A percentile compares a stretch with the other conserved stretches of the same genome.
Conservation (phyloP, 2,329 filamentous ascomycete genomes). For the Aspergillus vadensis region DNA sequence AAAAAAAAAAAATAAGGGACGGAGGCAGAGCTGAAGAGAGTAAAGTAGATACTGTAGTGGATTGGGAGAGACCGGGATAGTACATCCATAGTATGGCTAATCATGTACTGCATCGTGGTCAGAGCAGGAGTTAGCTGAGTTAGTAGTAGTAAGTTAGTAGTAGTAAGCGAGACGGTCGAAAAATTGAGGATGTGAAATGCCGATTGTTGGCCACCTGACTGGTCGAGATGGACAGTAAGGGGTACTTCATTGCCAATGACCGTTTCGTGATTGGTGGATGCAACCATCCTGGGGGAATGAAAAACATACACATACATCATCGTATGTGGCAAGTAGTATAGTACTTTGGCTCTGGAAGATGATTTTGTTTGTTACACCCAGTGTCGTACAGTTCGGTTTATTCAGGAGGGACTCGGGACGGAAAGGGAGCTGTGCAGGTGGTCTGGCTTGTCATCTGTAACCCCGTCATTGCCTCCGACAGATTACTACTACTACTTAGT, state of each 20-base stretch:
- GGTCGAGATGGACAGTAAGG: background rate
- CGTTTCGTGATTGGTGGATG: background rate
- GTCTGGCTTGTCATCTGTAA: too few relatives aligned
- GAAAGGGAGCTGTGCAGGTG: too few relatives aligned
- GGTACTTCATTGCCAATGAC: background rate
- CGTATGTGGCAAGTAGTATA: too few relatives aligned
- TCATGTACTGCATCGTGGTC: background rate
- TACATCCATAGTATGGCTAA: too few relatives aligned
- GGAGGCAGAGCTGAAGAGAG: background rate
- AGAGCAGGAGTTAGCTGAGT: background rate
- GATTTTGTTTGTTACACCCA: too few relatives aligned
- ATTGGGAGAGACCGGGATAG: background rate
- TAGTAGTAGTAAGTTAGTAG: too few relatives aligned
- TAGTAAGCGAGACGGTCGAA: background rate
- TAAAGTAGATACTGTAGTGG: background rate
- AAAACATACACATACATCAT: too few relatives aligned
- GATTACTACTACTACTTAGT: too few relatives aligned
- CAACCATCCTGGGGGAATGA: background rate
- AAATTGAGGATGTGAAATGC: background rate
- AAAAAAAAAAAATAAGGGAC: background rate
- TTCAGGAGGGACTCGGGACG: too few relatives aligned
- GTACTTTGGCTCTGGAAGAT: too few relatives aligned
- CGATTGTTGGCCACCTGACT: conserved; percentile 4
- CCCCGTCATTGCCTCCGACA: too few relatives aligned
- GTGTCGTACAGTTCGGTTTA: too few relatives aligned